phyloP scores from a whole-genome alignment of 768 basidiomycete genomes.

The Podaxis sp. region DNA sequence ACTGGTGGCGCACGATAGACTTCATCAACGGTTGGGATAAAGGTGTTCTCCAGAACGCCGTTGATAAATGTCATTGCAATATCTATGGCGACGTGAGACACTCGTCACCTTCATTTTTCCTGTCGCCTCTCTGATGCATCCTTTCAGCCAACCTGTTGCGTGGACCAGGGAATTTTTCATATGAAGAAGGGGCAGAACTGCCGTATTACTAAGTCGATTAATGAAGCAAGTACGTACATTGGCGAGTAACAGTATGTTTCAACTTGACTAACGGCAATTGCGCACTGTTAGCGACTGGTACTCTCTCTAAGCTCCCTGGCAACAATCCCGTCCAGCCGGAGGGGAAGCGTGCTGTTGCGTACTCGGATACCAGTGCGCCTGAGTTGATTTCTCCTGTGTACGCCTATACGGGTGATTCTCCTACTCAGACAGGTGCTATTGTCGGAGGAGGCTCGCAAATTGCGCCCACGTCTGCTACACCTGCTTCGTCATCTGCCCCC shows the following conservation, averaged over 20 bases:
- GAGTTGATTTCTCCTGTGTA: conserved; percentile 42
- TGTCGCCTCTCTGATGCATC: conserved; percentile 10
- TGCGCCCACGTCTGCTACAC: conserved; percentile 13
- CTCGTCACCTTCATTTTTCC: background rate
- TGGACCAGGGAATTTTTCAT: conserved; percentile 42
- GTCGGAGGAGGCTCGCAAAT: conserved; percentile 15
- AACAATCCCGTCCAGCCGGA: conserved; percentile 50
- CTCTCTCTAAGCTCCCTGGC: conserved; percentile 46
- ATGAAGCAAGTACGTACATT: conserved; percentile 42
- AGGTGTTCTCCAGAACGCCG: conserved; percentile 52
- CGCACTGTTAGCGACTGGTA: conserved; percentile 41
- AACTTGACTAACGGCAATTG: conserved; percentile 2
- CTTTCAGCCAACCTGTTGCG: conserved; percentile 43
- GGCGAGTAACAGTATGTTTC: background rate
- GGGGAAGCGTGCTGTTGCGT: conserved; percentile 33
- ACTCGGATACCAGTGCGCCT: conserved; percentile 36
- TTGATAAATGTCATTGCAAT: conserved; percentile 54
- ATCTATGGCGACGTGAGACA: conserved; percentile 39
- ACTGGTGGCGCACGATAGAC: conserved; percentile 28
- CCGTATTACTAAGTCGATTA: conserved; percentile 44
- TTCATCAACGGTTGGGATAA: conserved; percentile 64
- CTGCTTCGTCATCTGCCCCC: background rate
- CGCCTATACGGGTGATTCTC: conserved; percentile 43
- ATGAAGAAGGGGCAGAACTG: conserved; percentile 41
- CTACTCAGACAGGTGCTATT: conserved; percentile 36